Base-by-base conservation (phyloP, 106 monocot species). In the Allium cepa region DNA sequence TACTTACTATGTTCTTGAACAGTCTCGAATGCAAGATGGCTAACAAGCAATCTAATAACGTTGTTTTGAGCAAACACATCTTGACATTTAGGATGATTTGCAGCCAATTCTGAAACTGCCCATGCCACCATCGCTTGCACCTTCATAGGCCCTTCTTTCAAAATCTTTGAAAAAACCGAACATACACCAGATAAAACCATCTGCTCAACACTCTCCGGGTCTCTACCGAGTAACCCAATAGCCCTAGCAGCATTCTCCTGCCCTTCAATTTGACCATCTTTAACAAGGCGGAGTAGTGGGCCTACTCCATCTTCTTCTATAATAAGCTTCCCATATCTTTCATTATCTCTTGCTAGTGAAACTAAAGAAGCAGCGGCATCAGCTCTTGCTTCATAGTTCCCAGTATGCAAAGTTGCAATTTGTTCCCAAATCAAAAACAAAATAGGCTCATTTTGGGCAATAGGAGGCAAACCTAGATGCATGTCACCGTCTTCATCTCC, bases 361-460 rank as follows among this genome's bases (percentile, higher is more conserved):
- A 83, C 89, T 53, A 99, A 84, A 59, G 78, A 64, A n/a, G 88
- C 81, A 28, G 96, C 96, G 11, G 96, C 85, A 62, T 92, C 92
- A 15, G 73, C 76, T 28, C 87, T 81, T 17, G 83, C 70, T 49
- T 83, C 89, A 18, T 69, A 72, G 50, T 77, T 80, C 11, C 87
- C 97, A 51, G 87, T 88, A 70, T 84, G 84, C 48, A 99, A 79
- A 49, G 84, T 84, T 15, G 92, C 97, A 62, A 99, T 85, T 73
- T 89, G 88, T 36, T 88, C 88, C 97, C 97, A 92, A 62, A 92
- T 88, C n/a, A 92, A 77, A 64, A 78, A 83, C n/a, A 99, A 80
- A 52, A 99, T 99, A 50, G 97, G 97, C 60, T 99, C 97, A 76
- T 92, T 99, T 70, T 86, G 83, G 15, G 97, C 97, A 76, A 99